A percentile compares a stretch with the other conserved stretches of the same genome.
Evolutionary conservation across 2,329 filamentous ascomycete genomes (phyloP).

Genomic region (Claviceps monticola): DNA sequence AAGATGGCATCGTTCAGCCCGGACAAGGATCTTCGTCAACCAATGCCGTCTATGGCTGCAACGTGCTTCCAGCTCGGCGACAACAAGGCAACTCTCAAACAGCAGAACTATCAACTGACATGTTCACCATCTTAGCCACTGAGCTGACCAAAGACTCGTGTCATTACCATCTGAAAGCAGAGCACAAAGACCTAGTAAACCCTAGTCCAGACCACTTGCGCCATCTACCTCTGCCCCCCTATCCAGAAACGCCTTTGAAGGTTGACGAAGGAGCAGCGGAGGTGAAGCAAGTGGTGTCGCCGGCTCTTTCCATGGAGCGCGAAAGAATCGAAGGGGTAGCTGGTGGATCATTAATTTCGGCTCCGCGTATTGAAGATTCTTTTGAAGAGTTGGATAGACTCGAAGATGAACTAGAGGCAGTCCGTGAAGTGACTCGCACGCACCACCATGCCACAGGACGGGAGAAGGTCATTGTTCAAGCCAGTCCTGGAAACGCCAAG

Average conservation of each 20-base stretch:
- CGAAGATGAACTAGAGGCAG: slow-evolving; percentile 46
- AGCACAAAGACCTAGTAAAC: slow-evolving; percentile 4
- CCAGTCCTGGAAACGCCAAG: neutral
- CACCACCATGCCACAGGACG: slow-evolving; percentile 16
- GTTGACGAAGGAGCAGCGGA: slow-evolving; percentile 16
- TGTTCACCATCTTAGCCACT: slow-evolving; percentile 34
- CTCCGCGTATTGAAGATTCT: slow-evolving; percentile 47
- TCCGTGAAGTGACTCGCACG: slow-evolving; percentile 26
- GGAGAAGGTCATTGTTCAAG: slow-evolving; percentile 2
- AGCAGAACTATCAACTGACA: slow-evolving; percentile 16
- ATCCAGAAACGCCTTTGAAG: slow-evolving; percentile 15
- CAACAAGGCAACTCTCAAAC: neutral
- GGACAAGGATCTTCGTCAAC: neutral
- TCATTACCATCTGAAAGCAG: slow-evolving; percentile 8
- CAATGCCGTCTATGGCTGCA: slow-evolving; percentile 34
- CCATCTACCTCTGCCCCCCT: slow-evolving; percentile 10
- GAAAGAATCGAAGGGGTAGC: slow-evolving; percentile 21
- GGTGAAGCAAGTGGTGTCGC: slow-evolving; percentile 20
- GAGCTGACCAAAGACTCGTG: slow-evolving; percentile 20
- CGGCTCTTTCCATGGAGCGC: slow-evolving; percentile 17
- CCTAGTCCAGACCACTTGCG: slow-evolving; percentile 4
- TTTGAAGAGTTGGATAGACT: slow-evolving; percentile 47
- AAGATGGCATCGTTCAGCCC: slow-evolving; percentile 7
- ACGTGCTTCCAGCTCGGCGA: slow-evolving; percentile 23
- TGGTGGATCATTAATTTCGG: slow-evolving; percentile 19